Conservation (phyloP, 2,329 filamentous ascomycete genomes). For the Penicillium sp. region DNA sequence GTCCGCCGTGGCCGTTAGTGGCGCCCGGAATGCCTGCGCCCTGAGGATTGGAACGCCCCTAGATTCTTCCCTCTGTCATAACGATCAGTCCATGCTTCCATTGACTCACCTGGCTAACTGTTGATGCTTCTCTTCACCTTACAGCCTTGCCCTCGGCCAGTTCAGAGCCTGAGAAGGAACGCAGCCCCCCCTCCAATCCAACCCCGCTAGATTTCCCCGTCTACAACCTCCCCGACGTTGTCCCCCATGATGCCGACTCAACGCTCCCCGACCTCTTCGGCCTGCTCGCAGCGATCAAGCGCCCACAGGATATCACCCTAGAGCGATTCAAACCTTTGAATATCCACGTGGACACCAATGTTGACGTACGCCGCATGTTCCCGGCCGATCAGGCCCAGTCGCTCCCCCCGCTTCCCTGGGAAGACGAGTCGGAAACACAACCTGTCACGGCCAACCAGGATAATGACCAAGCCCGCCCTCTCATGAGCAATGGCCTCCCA, state of each 20-base stretch:
- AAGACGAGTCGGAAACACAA: conserved; percentile 18
- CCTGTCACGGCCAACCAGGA: conserved; percentile 20
- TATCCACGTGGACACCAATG: conserved; percentile 39
- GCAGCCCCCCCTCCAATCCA: conserved; percentile 52
- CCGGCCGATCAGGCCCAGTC: conserved; percentile 36
- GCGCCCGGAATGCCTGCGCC: conserved; percentile 4
- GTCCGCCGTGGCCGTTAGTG: conserved; percentile 3
- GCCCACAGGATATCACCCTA: conserved; percentile 43
- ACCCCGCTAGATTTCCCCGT: conserved; percentile 56
- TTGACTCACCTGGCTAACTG: neutral
- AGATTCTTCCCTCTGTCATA: neutral
- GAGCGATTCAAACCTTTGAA: conserved; percentile 47
- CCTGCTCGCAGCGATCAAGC: conserved; percentile 47
- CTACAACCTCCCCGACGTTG: conserved; percentile 44
- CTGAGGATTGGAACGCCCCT: neutral
- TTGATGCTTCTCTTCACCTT: neutral
- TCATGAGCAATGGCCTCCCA: conserved; percentile 53
- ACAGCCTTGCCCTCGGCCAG: conserved; percentile 35
- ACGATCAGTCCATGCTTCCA: neutral
- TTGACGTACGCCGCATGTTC: conserved; percentile 41
- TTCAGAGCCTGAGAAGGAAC: conserved; percentile 44
- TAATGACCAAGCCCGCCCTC: conserved; percentile 30
- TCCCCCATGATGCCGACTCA: conserved; percentile 36
- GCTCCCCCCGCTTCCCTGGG: conserved; percentile 45
- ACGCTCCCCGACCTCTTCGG: conserved; percentile 45